These are phyloP conservation scores for Citrus unshiu DNA, from an alignment of 345 rosid species.

Conservation along the genomic window DNA sequence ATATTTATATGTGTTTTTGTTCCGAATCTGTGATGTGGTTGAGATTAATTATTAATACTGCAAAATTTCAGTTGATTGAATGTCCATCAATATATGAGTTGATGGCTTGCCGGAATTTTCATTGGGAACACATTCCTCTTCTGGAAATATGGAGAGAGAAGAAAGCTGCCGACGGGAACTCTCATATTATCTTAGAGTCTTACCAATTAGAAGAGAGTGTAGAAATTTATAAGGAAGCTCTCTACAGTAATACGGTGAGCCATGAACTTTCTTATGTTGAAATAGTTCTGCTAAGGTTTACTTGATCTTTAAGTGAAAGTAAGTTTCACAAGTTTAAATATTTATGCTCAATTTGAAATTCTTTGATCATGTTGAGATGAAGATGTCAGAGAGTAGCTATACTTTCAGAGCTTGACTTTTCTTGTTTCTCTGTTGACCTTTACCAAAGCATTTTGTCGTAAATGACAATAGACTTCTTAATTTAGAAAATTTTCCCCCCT, in stretches of 20 bases:
- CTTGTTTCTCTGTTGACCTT: background rate
- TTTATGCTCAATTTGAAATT: background rate
- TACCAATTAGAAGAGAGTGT: constrained; percentile 53
- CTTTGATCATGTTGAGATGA: background rate
- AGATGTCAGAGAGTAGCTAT: background rate
- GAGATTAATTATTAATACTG: background rate
- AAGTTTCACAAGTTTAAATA: background rate
- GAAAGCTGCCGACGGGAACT: constrained; percentile 31
- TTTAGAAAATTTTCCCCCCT: background rate
- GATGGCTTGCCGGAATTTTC: constrained; percentile 47
- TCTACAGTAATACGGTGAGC: constrained; percentile 68
- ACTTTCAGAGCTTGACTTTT: background rate
- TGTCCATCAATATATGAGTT: constrained; percentile 62
- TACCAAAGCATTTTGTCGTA: background rate
- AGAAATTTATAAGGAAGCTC: constrained; percentile 61
- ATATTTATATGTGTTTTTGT: background rate
- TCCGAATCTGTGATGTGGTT: background rate
- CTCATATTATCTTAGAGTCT: constrained; percentile 61
- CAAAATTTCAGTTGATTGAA: constrained; percentile 51
- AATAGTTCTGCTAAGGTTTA: background rate
- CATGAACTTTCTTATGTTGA: constrained; percentile 2
- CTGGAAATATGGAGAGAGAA: constrained; percentile 53
- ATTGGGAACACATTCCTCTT: constrained; percentile 45
- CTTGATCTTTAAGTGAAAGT: background rate
- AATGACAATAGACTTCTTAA: background rate